Base-by-base conservation (phyloP, 176 grass and related monocot species). In the Carex cristatella region DNA sequence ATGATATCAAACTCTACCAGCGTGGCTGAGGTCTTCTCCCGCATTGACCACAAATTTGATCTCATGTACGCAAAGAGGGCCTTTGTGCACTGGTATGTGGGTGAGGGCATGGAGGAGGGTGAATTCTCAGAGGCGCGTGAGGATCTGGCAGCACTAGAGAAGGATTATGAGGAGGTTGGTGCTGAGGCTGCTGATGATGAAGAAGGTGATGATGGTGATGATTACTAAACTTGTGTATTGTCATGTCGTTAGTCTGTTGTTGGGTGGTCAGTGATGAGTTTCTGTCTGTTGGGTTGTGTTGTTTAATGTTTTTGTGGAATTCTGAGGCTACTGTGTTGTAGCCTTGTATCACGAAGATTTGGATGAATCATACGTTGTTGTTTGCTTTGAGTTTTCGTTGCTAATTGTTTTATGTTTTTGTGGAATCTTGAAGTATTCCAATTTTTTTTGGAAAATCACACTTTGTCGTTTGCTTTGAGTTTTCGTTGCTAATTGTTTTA, bases 91-190 rank as follows among this genome's bases (percentile, higher is more conserved):
- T 81, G 79, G 79, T 81, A 81, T 16, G 79, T 81, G 0, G 79
- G 79, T 65, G 79, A 81, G 33, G 79, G 79, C 60, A 81, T 81
- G 79, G 79, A 81, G 79, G 79, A 81, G 37, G 79, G 79, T 48
- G 79, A 81, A 59, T 81, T 81, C 61, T 81, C 79, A 3, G 79
- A 81, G 59, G 79, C 79, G 5, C 57, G 79, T 61, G 79, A 81
- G 79, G 79, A 81, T 65, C 56, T 81, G 7, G 79, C 79, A 3
- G 74, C 74, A 57, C 51, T 78, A 0, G 74, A 78, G 74, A 78
- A 78, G 74, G 74, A 78, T 78, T 78, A 81, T 49, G 79, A 81
- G 37, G 79, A 81, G 79, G 79, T 81, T 42, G 79, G 79, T 61
- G 79, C 79, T 23, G 79, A 81, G 61, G 79, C 79, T 7, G 79